Evolutionary conservation across 73 alveolate species (phyloP), one percentile per base, ranked within the genome.

Genomic region (Durusdinium trenchii): DNA sequence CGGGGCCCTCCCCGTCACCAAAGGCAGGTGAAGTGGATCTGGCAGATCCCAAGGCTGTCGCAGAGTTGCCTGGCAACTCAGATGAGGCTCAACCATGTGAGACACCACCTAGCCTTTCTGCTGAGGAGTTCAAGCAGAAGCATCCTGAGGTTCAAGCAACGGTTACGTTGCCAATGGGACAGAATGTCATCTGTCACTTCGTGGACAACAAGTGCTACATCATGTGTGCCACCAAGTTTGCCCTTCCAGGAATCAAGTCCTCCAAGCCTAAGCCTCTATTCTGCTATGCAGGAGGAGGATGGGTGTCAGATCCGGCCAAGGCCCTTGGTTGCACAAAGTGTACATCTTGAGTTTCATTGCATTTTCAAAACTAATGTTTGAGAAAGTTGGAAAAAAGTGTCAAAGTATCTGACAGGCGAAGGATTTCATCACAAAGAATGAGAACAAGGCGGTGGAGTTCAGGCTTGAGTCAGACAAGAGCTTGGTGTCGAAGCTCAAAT

Each of bases 231-330:
- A 45, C 57, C 0, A 16, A 1, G 61, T 12, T 38, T 4, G 23
- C 18, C 3, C 36, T 78, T 9, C 43, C 40, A 5, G 87, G 62
- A 16, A 23, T 42, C 23, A 12, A 32, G 16, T 32, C 7, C 20
- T 12, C 57, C 10, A 47, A 20, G 0, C 42, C 93, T 0, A 83
- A 51, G 93, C 93, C 93, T 2, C 6, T 83, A 48, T 36, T 83
- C 38, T 26, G 47, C 75, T 83, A 83, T 48, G 71, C 93, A 1
- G 93, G 93, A 4, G 93, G 93, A 4, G 9, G 38, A 6, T 83
- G 93, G 93, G 50, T 83, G 20, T 28, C 51, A 5, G 93, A 83
- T n/a, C 5, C 48, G 28, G 93, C 75, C 71, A 83, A 83, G 48
- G 93, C 7, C 32, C 23, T 14, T 47, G 50, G 83, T 71, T n/a